Evolutionary conservation across 768 basidiomycete genomes (phyloP).

Genomic region (Melanogaster broomeanus): DNA sequence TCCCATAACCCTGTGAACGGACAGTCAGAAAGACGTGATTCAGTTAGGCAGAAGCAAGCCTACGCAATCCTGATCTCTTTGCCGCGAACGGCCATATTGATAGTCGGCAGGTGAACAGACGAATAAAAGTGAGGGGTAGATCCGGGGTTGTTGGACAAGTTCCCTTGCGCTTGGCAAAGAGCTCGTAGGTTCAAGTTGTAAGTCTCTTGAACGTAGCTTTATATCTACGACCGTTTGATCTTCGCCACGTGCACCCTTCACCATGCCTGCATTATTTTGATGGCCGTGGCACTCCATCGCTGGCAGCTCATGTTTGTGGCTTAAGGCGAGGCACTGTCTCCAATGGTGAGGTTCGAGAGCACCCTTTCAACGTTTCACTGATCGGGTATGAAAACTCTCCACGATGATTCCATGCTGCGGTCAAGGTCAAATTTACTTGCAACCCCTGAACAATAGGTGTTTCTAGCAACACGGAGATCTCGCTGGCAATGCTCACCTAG

Average conservation of each 20-base stretch:
- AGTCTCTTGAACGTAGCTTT: constrained; percentile 5
- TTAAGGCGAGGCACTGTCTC: constrained; percentile 5
- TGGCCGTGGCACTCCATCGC: neutral
- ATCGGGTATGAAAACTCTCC: constrained; percentile 25
- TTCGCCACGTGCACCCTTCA: constrained; percentile 13
- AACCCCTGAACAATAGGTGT: constrained; percentile 7
- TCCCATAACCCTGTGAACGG: constrained; percentile 33
- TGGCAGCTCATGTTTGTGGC: constrained; percentile 14
- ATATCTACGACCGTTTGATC: constrained; percentile 13
- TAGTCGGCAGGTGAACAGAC: neutral
- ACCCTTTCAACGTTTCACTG: constrained; percentile 22
- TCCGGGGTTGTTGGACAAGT: neutral
- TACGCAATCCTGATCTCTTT: constrained; percentile 37
- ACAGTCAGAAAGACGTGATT: constrained; percentile 3
- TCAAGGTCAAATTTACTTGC: neutral
- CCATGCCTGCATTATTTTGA: constrained; percentile 10
- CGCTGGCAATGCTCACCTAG: no score
- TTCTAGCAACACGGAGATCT: constrained; percentile 11
- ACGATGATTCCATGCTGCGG: constrained; percentile 27
- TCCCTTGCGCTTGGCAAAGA: neutral
- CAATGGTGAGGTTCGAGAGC: constrained; percentile 7
- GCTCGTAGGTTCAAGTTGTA: neutral
- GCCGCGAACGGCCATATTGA: constrained; percentile 25
- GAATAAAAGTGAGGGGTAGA: neutral
- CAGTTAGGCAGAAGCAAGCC: neutral